Evolutionary conservation across 257 asterid species (phyloP), one percentile per base, ranked within the genome.

Genomic region (Prunella vulgaris): DNA sequence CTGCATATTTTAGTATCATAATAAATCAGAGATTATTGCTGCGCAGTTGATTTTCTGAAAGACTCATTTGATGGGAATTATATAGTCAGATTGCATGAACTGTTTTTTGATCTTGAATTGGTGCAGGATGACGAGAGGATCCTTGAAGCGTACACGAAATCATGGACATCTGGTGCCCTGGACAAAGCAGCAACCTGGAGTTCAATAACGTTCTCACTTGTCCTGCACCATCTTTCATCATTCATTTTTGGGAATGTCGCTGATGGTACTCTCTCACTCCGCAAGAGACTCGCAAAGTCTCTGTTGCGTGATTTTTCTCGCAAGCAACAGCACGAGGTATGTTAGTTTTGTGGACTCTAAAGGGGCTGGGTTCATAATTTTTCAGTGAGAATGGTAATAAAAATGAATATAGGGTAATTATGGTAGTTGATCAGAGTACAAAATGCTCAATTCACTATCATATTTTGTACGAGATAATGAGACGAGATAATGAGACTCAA

Each of bases 131-230:
- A 89, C 42, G 97, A 80, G 81, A 84, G 78, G 76, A 83, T 94
- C 40, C 76, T 94, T 74, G 97, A 91, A 64, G 95, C 95, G 15
- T 94, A 87, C 69, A 80, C 71, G 3, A 91, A 94, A 69, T 84
- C 96, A 42, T 94, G 99, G 99, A 83, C 79, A 28, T 71, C 91
- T 21, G 99, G 97, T 27, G 95, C 90, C 51, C 90, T 94, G 7
- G 97, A 94, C 76, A 89, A 80, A 82, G 96, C 97, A 32, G 88
- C 82, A 40, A 77, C 62, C 24, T 85, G 97, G 57, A 54, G 64
- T 68, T 91, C 95, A 38, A 75, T 73, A 20, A 70, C 97, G 5
- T 94, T 83, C 80, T 76, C 87, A 7, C 42, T 91, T 69, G 95
- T 77, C 61, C 72, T 91, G 76, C 97, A 89, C 74, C 97, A 94